These are phyloP conservation scores for Delonix regia DNA, from an alignment of 306 rosid genomes.

Conservation along the genomic window DNA sequence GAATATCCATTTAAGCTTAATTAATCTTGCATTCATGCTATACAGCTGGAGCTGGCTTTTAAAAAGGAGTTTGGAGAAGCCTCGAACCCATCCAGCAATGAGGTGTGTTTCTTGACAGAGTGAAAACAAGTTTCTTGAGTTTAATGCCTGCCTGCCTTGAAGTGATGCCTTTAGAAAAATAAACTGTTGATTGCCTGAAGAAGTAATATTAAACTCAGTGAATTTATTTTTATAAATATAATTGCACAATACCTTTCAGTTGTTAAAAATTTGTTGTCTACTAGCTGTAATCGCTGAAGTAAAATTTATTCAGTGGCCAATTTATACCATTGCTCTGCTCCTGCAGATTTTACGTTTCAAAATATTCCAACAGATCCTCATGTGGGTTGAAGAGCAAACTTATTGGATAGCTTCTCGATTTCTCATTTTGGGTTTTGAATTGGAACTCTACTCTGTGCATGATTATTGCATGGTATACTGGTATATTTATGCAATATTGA, in stretches of 20 bases:
- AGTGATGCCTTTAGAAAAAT: constrained; percentile 22
- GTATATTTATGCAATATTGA: constrained; percentile 75
- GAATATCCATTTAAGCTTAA: constrained; percentile 27
- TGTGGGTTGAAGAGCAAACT: constrained; percentile 95
- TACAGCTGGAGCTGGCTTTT: constrained; percentile 84
- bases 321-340: constrained; percentile 39
- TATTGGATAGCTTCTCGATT: constrained; percentile 95
- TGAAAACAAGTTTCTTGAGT: constrained; percentile 18
- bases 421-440: constrained; percentile 88
- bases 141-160: constrained; percentile 8
- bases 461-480: constrained; percentile 98
- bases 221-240: constrained; percentile 14
- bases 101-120: constrained; percentile 57
- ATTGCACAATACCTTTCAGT: constrained; percentile 3
- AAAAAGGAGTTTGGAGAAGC: constrained; percentile 72
- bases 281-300: constrained; percentile 20
- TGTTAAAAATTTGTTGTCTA: constrained; percentile 21
- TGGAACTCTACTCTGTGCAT: constrained; percentile 85
- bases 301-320: constrained; percentile 4
- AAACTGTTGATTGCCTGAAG: constrained; percentile 20
- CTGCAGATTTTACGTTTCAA: constrained; percentile 73
- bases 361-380: constrained; percentile 79
- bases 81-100: constrained; percentile 50
- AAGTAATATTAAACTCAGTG: constrained; percentile 31
- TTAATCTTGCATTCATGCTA: constrained; percentile 31